These are phyloP conservation scores for Solanum gandarillasii DNA, from an alignment of 257 asterid species.

Conservation along the genomic window DNA sequence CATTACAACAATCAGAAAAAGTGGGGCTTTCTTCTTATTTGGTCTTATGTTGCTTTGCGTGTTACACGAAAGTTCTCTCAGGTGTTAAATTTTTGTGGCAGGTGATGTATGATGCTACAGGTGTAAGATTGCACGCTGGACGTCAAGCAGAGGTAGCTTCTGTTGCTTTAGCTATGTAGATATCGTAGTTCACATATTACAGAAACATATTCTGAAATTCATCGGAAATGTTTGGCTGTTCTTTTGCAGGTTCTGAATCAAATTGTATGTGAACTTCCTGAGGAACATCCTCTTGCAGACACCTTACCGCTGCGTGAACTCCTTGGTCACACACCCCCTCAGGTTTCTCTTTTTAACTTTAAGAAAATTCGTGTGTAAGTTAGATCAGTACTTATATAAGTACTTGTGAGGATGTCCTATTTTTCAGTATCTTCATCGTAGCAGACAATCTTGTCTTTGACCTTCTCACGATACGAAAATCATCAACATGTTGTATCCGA, in stretches of 20 bases:
- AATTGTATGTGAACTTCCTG: constrained; percentile 86
- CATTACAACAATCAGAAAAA: not conserved
- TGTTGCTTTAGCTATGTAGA: not conserved
- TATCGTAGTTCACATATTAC: not conserved
- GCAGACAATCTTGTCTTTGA: not conserved
- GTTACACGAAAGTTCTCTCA: not conserved
- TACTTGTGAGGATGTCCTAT: not conserved
- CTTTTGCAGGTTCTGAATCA: constrained; percentile 76
- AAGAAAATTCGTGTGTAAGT: not conserved
- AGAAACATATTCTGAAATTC: not conserved
- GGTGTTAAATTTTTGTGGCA: constrained; percentile 9
- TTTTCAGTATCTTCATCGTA: not conserved
- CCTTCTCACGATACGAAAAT: not conserved
- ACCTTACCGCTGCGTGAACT: constrained; percentile 85
- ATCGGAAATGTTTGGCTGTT: not conserved
- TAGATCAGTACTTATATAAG: not conserved
- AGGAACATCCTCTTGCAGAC: constrained; percentile 97
- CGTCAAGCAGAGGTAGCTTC: constrained; percentile 89
- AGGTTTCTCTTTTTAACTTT: constrained; percentile 29
- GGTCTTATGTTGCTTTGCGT: not conserved
- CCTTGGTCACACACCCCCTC: constrained; percentile 97
- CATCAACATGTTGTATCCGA: not conserved
- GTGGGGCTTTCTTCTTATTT: not conserved
- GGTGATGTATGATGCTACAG: constrained; percentile 99
- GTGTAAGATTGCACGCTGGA: constrained; percentile 95